Conservation (phyloP, 2,329 filamentous ascomycete genomes). For the Stagonosporopsis rhizophila region DNA sequence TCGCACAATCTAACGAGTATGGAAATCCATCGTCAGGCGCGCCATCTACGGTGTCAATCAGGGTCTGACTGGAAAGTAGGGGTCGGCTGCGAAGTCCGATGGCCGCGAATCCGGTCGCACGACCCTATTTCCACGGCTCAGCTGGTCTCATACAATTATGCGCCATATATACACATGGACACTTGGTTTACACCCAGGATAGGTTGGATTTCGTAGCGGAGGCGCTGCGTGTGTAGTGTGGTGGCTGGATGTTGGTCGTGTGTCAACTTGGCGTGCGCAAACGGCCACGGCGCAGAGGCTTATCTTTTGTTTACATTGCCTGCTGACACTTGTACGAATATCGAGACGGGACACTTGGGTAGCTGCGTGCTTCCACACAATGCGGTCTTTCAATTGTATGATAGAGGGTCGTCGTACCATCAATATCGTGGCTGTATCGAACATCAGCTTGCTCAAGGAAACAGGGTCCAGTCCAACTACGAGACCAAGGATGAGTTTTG, state of each 20-base stretch:
- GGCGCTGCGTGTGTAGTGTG: background rate
- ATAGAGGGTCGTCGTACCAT: background rate
- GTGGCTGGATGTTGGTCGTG: background rate
- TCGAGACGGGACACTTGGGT: background rate
- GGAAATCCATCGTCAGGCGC: background rate
- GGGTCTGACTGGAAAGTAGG: background rate
- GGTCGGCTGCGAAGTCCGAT: constrained; percentile 7
- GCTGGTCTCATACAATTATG: background rate
- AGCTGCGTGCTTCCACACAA: background rate
- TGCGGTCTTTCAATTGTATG: background rate
- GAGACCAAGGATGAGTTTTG: background rate
- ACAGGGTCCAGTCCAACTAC: background rate
- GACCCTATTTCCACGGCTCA: background rate
- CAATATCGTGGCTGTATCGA: background rate
- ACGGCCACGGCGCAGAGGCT: too few relatives aligned
- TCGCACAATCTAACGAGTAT: background rate
- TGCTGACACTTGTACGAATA: background rate
- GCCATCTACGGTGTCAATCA: background rate
- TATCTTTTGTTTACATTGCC: too few relatives aligned
- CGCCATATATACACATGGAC: background rate
- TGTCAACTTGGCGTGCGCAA: background rate
- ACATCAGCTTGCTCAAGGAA: background rate
- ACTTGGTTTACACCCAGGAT: background rate
- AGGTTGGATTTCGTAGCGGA: background rate
- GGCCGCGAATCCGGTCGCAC: background rate